Evolutionary conservation across 495 filamentous ascomycete species (phyloP), one percentile per base, ranked within the genome.

Genomic region (Penicillium cosmopolitanum): DNA sequence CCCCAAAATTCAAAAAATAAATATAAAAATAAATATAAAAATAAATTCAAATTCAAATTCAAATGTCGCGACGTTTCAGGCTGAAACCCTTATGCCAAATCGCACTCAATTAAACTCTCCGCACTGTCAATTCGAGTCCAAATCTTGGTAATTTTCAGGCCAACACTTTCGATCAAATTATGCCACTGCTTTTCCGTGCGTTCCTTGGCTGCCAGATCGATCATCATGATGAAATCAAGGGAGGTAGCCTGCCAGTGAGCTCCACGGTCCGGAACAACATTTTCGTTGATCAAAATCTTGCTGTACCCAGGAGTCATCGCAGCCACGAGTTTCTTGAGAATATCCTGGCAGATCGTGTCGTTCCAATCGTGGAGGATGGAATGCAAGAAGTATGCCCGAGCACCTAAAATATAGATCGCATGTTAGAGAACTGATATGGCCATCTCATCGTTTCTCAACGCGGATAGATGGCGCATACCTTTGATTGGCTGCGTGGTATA

Each of bases 361-460:
- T 69, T 67, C 78, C 79, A 82, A 66, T 82, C 80, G 40, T 84
- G 79, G 7, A 81, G 60, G 8, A 78, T 65, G n/a, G 62, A 67
- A 36, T 70, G 70, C 53, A 81, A 52, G 60, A 74, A 77, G 50
- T 78, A 80, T 12, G 58, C 64, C 4, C 73, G 72, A 4, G 74
- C 76, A 9, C 75, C 78, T 78, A 13, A 15, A 38, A 31, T 31
- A 31, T n/a, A 5, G 5, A n/a, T 12, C 11, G 36, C 11, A n/a
- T 38, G 12, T 19, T 28, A 8, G 33, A 23, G 21, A 7, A 31
- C 28, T 6, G 28, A 31, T 31, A 3, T 8, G 28, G 28, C 28
- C 5, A 9, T 7, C 4, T 31, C 8, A 9, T 31, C 4, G 0
- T 9, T 31, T 6, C 5, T 31, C 28, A 8, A 31, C 8, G 8